Evolutionary conservation across 179 eudicot genomes (phyloP), one percentile per base, ranked within the genome.

Genomic region (Nepenthes alata): DNA sequence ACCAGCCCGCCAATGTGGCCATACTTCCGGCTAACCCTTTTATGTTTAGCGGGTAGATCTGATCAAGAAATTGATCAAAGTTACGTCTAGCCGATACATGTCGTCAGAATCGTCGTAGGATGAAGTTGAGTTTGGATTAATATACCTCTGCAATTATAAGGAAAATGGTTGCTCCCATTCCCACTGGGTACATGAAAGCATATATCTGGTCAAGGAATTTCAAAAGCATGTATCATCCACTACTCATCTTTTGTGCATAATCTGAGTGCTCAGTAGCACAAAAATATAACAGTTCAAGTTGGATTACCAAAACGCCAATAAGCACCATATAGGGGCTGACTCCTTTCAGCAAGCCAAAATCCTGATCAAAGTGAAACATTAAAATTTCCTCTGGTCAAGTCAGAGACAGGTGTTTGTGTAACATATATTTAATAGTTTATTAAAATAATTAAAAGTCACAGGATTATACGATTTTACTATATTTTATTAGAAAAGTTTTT

Each of bases 1-100:
- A 6, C 35, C 49, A 39, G 38, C 36, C 2, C 5, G 47, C 5
- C 50, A 67, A 25, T 55, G 62, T 14, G 35, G 39, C 44, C 8
- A 64, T 1, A 49, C 75, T 70, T 47, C 81, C 77, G 5, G 72
- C 75, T 63, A 67, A 6, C 10, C 81, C 77, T 38, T 77, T 77
- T 13, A 77, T 67, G 70, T 73, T 73, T n/a, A 73, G 37, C 6
- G 81, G 77, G 70, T 52, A 77, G 39, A 77, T 70, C 77, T 77
- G 72, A 55, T 2, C 11, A 11, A 2, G 47, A 37, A 37, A n/a
- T 38, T 39, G 6, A 44, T 60, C 35, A 14, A 60, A 13, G 45
- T 4, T 45, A 3, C 1, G 39, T 49, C 5, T 37, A 16, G 4
- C 8, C 57, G 11, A 48, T 25, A 38, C 15, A 59, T 5, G 11